Evolutionary conservation across 2,329 filamentous ascomycete species (phyloP).

Genomic region (Corynespora cassiicola): DNA sequence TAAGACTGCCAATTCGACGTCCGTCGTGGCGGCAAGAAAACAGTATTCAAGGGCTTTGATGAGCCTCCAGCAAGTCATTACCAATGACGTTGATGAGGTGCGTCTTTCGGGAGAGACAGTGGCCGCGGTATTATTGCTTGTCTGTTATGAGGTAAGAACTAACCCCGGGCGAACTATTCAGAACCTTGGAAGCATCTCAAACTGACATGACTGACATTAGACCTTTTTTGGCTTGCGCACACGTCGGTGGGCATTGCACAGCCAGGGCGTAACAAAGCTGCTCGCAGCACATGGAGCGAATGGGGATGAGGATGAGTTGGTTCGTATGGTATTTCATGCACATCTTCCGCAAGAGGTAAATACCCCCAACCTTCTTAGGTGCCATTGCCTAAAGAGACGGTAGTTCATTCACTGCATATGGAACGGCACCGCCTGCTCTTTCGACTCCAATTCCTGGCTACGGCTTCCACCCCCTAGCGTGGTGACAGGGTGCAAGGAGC

Average conservation of each 20-base stretch:
- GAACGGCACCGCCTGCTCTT: conserved; percentile 6
- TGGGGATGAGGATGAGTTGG: conserved; percentile 1
- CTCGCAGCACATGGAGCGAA: conserved; percentile 8
- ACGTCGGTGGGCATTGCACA: conserved; percentile 10
- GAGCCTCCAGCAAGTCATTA: conserved; percentile 6
- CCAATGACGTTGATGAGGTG: not conserved
- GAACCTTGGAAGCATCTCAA: not conserved
- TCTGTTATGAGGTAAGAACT: conserved; percentile 11
- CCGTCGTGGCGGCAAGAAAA: not conserved
- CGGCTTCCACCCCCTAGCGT: conserved; percentile 9
- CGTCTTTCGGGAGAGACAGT: conserved; percentile 8
- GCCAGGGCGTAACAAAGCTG: conserved; percentile 6
- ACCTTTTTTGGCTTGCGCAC: conserved; percentile 7
- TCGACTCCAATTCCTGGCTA: conserved; percentile 9
- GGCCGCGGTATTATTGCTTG: conserved; percentile 12
- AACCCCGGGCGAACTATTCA: too few species aligned
- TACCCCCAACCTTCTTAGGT: not conserved
- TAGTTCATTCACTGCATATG: conserved; percentile 9
- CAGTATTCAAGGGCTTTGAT: conserved; percentile 6
- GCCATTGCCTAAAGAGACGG: not conserved
- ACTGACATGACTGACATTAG: not conserved
- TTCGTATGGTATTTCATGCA: too few species aligned
- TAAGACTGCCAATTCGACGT: not conserved
- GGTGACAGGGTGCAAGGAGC: conserved; percentile 1
- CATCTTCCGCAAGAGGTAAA: conserved; percentile 9